Evolutionary conservation across 495 filamentous ascomycete species (phyloP).

Genomic region (Gamarada debralockiae): DNA sequence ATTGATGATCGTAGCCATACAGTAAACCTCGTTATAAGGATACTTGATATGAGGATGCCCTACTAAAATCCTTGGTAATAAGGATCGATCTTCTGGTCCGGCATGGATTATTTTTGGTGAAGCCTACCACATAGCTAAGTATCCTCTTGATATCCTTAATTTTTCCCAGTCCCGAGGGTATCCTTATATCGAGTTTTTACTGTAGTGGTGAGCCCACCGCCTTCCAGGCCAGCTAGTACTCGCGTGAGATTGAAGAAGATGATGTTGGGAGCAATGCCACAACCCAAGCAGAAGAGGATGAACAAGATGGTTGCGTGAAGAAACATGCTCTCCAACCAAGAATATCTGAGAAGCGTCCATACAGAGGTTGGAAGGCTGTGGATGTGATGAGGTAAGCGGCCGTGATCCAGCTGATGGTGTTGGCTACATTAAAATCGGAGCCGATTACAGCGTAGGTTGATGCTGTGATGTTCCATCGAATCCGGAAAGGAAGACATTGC

Average conservation of each 20-base stretch:
- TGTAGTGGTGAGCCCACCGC: conserved; percentile 26
- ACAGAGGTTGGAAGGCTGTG: conserved; percentile 23
- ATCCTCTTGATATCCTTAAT: no score
- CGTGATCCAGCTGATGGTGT: conserved; percentile 37
- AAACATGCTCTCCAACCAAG: conserved; percentile 34
- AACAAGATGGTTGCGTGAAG: conserved; percentile 43
- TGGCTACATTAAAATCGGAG: conserved; percentile 47
- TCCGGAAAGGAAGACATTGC: conserved; percentile 61
- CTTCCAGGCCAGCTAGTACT: conserved; percentile 52
- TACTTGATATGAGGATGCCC: no score
- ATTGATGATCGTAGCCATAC: conserved; percentile 60
- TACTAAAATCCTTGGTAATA: no score
- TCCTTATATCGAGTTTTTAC: no score
- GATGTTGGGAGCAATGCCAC: conserved; percentile 37
- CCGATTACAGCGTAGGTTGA: conserved; percentile 63
- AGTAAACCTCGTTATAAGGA: no score
- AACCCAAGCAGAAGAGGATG: conserved; percentile 41
- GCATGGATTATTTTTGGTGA: no score
- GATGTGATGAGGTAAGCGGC: conserved; percentile 24
- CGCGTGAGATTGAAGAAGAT: conserved; percentile 41
- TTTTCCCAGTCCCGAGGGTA: no score
- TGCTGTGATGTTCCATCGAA: conserved; percentile 64
- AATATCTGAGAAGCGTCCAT: conserved; percentile 28
- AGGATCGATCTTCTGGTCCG: no score
- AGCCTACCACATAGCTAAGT: no score